Conservation (phyloP, 1,139 yeast species). For the Yamadazyma jaroonii region DNA sequence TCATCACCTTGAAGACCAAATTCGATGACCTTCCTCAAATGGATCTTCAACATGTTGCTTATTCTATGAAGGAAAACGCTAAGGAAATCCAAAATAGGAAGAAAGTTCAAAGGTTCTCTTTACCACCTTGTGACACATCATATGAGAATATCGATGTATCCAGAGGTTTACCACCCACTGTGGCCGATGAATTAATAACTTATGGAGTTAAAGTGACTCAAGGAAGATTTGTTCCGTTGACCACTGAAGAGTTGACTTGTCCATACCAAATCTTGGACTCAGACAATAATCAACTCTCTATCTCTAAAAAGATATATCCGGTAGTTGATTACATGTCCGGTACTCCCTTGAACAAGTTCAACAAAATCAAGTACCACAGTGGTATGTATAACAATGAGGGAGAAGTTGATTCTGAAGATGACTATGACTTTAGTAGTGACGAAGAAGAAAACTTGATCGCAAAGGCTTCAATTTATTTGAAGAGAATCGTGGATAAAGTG, state of each 20-base stretch:
- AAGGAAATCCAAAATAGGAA: constrained; percentile 23
- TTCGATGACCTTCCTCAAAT: constrained; percentile 33
- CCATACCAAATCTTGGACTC: constrained; percentile 33
- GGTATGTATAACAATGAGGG: constrained; percentile 14
- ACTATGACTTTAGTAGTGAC: constrained; percentile 2
- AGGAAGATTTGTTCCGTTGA: constrained; percentile 49
- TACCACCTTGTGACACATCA: constrained; percentile 39
- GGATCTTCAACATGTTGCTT: constrained; percentile 22
- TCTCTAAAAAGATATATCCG: constrained; percentile 18
- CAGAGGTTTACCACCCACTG: constrained; percentile 43
- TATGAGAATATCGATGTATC: constrained; percentile 55
- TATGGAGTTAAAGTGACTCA: constrained; percentile 42
- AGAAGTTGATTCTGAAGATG: constrained; percentile 3
- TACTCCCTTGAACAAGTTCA: constrained; percentile 8
- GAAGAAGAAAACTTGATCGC: constrained; percentile 3
- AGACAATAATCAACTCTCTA: constrained; percentile 31
- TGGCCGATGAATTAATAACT: constrained; percentile 45
- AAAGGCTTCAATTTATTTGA: constrained; percentile 10
- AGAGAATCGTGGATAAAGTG: constrained; percentile 8
- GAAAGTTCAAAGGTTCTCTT: constrained; percentile 21
- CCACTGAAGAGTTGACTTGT: constrained; percentile 36
- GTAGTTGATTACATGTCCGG: constrained; percentile 21
- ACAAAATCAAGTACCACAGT: constrained; percentile 11
- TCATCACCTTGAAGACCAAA: constrained; percentile 46
- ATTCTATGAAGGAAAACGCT: constrained; percentile 24